A percentile compares a stretch with the other conserved stretches of the same genome.
Conservation (phyloP, 495 filamentous ascomycete species). For the Penicillium crystallinum region DNA sequence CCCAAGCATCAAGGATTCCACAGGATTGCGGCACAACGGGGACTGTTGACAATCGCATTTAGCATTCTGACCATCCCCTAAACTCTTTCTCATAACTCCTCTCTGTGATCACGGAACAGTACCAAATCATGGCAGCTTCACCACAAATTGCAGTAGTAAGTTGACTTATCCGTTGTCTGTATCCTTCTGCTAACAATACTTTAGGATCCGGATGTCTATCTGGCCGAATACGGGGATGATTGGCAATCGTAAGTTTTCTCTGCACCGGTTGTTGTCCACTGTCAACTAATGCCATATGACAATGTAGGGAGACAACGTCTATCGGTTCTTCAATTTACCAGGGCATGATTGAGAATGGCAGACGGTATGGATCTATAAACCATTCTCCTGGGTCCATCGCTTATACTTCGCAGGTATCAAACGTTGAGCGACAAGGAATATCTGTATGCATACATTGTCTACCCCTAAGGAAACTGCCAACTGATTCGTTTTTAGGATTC, state of each 20-base stretch:
- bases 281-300: neutral
- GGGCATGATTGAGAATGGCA: too few species aligned
- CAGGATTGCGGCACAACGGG: neutral
- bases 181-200: too few species aligned
- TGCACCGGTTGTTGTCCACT: neutral
- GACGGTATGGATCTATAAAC: too few species aligned
- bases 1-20: neutral
- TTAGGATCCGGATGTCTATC: neutral
- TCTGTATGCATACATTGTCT: too few species aligned
- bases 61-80: neutral
- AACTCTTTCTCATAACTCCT: neutral
- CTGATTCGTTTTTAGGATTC: neutral
- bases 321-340: conserved; percentile 4
- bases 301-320: conserved; percentile 3
- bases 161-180: neutral
- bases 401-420: too few species aligned
- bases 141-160: neutral
- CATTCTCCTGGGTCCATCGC: too few species aligned
- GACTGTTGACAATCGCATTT: neutral
- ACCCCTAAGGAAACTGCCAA: neutral
- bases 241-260: neutral
- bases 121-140: neutral
- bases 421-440: too few species aligned
- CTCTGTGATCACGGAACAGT: neutral
- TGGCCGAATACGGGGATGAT: neutral